Conservation (phyloP, 345 rosid genomes). For the Populus ilicifolia region DNA sequence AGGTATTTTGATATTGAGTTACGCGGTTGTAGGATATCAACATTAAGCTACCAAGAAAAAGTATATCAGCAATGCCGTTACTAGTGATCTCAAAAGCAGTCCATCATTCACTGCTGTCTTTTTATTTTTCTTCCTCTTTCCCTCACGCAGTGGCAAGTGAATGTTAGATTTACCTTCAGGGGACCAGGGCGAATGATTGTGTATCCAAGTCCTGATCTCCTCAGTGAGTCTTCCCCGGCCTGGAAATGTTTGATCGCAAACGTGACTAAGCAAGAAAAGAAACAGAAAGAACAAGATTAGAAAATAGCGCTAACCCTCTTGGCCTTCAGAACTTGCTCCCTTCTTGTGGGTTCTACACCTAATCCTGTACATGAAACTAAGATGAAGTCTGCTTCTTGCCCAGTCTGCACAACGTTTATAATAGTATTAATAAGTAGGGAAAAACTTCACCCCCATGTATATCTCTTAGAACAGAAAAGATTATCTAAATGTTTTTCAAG, state of each 20-base stretch:
- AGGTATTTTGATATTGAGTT: too few species aligned
- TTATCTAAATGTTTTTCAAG: not conserved
- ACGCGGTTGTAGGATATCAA: too few species aligned
- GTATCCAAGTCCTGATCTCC: conserved; percentile 94
- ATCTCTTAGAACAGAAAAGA: not conserved
- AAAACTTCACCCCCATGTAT: too few species aligned
- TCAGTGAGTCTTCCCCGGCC: conserved; percentile 95
- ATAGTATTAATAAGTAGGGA: not conserved
- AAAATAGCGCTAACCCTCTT: conserved; percentile 57
- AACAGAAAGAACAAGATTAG: not conserved
- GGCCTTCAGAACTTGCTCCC: conserved; percentile 93
- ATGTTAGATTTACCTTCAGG: conserved; percentile 44
- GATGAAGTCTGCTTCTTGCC: conserved; percentile 91
- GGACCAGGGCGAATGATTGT: conserved; percentile 94
- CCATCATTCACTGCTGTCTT: too few species aligned
- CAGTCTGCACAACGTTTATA: conserved; percentile 51
- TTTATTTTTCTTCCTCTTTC: not conserved
- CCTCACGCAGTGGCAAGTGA: not conserved
- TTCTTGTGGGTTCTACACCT: conserved; percentile 74
- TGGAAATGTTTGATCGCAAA: conserved; percentile 19
- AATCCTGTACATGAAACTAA: conserved; percentile 86
- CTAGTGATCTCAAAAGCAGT: too few species aligned
- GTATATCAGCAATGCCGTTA: too few species aligned
- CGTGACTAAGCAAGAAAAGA: not conserved
- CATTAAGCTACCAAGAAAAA: too few species aligned